phyloP scores from a whole-genome alignment of 2,329 filamentous ascomycete species.

The Myriosclerotinia curreyana region DNA sequence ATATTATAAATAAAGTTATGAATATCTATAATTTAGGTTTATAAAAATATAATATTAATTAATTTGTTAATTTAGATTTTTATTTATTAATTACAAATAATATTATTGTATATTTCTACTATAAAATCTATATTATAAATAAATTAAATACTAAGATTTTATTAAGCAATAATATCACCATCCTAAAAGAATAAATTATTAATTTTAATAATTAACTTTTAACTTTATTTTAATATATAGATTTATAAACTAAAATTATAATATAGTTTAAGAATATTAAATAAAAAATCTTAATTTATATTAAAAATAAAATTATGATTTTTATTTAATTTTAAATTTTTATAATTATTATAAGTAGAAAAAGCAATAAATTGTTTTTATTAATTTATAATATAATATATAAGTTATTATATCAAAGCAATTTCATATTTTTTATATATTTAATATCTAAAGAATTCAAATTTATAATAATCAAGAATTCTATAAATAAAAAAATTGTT shows the following conservation, averaged over 20 bases:
- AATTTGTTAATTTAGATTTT: not conserved
- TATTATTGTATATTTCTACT: not conserved
- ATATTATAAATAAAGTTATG: not conserved
- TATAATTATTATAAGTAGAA: too few relatives aligned
- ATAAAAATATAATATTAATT: not conserved
- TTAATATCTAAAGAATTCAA: not conserved
- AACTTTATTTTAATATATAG: too few relatives aligned
- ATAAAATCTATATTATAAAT: too few relatives aligned
- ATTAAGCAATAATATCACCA: too few relatives aligned
- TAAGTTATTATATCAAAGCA: not conserved
- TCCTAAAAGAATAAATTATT: too few relatives aligned
- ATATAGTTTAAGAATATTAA: too few relatives aligned
- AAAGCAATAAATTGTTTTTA: not conserved
- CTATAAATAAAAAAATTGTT: not conserved
- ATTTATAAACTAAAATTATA: too few relatives aligned
- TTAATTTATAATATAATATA: not conserved
- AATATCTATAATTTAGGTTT: not conserved
- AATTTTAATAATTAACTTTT: too few relatives aligned
- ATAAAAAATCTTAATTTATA: too few relatives aligned
- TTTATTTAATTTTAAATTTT: too few relatives aligned
- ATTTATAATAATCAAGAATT: not conserved
- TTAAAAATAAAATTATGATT: too few relatives aligned
- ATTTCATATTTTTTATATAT: not conserved
- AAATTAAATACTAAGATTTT: too few relatives aligned
- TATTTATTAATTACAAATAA: not conserved